phyloP scores from a whole-genome alignment of 495 filamentous ascomycete species.

The Baudoinia panamericana region DNA sequence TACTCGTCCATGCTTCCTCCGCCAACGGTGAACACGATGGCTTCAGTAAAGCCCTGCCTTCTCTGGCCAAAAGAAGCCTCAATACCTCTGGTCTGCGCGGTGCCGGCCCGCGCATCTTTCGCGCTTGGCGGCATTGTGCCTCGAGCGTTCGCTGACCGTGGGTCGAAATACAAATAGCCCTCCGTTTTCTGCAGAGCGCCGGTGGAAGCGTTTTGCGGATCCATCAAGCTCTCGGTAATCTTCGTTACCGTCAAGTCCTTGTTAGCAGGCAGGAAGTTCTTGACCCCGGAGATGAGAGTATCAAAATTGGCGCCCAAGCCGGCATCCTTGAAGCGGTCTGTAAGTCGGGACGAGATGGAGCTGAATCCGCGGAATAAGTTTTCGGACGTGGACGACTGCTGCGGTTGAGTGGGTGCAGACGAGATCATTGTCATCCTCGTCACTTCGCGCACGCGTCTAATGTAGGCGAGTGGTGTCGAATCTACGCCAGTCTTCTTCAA shows the following conservation, averaged over 20 bases:
- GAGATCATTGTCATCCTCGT: constrained; percentile 99
- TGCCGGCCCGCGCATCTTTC: constrained; percentile 34
- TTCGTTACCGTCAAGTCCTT: constrained; percentile 93
- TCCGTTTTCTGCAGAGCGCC: constrained; percentile 95
- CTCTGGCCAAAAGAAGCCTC: constrained; percentile 86
- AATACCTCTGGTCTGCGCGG: constrained; percentile 43
- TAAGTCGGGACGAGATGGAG: constrained; percentile 76
- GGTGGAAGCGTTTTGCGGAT: constrained; percentile 74
- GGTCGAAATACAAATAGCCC: constrained; percentile 97
- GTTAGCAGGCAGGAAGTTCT: constrained; percentile 93
- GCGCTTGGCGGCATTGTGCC: constrained; percentile 69
- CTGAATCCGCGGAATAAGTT: constrained; percentile 82
- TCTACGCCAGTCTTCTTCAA: constrained; percentile 61
- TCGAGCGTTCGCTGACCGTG: constrained; percentile 78
- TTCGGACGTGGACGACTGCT: constrained; percentile 49
- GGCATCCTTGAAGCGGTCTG: constrained; percentile 84
- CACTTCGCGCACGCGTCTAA: constrained; percentile 83
- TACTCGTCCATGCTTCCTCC: constrained; percentile 99
- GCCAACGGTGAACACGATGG: constrained; percentile 92
- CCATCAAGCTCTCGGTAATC: constrained; percentile 97
- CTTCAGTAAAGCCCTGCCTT: constrained; percentile 86
- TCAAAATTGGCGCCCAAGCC: constrained; percentile 86
- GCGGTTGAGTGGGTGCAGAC: constrained; percentile 56
- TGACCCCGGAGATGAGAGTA: constrained; percentile 90
- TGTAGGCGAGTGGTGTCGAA: constrained; percentile 65